Percentiles rank a stretch among this genome's conserved stretches.
phyloP scores from a whole-genome alignment of 768 basidiomycete species.

The Thelephora ganbajun region DNA sequence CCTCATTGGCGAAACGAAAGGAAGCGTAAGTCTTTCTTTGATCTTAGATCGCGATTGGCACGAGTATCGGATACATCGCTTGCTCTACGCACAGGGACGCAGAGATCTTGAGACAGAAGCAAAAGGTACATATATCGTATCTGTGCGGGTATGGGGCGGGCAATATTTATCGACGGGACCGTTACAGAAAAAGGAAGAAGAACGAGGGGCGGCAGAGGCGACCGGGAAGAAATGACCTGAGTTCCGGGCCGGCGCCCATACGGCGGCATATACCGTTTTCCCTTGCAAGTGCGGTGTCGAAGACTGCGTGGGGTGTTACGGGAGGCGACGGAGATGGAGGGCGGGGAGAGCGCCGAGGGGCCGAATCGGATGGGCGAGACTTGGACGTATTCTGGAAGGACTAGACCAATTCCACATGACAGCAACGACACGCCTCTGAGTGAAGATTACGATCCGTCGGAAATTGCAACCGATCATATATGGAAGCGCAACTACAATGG shows the following conservation, averaged over 20 bases:
- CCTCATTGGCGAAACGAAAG: constrained; percentile 50
- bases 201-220: constrained; percentile 12
- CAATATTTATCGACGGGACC: neutral
- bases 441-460: too few species aligned
- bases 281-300: neutral
- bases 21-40: constrained; percentile 40
- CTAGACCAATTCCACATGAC: too few species aligned
- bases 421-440: too few species aligned
- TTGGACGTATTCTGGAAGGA: too few species aligned
- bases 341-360: too few species aligned
- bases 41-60: constrained; percentile 4
- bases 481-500: too few species aligned
- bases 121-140: constrained; percentile 37
- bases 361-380: too few species aligned
- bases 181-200: constrained; percentile 20
- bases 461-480: too few species aligned
- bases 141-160: constrained; percentile 1
- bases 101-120: constrained; percentile 60
- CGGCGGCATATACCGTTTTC: neutral
- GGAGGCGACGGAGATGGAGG: too few species aligned
- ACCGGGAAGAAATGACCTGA: constrained; percentile 15
- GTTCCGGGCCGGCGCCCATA: constrained; percentile 10
- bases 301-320: too few species aligned
- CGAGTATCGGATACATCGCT: constrained; percentile 12
- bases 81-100: constrained; percentile 44